phyloP scores from a whole-genome alignment of 345 rosid genomes.

The rapeseed (Brassica napus) region DNA sequence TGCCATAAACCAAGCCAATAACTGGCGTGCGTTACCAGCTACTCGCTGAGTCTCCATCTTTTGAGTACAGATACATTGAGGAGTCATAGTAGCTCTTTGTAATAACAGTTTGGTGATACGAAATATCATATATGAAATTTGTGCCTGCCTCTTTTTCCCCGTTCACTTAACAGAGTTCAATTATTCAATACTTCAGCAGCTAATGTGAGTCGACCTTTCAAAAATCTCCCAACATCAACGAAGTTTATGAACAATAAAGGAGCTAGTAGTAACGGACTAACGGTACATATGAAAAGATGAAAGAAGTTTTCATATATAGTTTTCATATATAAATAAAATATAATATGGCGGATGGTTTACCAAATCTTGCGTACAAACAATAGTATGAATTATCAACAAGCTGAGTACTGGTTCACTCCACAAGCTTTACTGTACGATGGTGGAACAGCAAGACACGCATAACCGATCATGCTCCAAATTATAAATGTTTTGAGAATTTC shows the following conservation, averaged over 20 bases:
- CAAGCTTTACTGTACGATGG: background rate
- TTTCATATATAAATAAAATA: too few species aligned
- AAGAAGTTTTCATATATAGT: background rate
- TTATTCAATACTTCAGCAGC: background rate
- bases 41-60: slow-evolving; percentile 31
- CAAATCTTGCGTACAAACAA: background rate
- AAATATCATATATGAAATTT: background rate
- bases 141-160: background rate
- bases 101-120: background rate
- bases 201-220: background rate
- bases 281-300: background rate
- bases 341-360: too few species aligned
- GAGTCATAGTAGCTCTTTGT: background rate
- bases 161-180: background rate
- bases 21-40: slow-evolving; percentile 59
- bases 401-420: background rate
- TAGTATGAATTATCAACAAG: background rate
- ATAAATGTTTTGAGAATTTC: too few species aligned
- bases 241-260: background rate
- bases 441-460: background rate
- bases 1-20: slow-evolving; percentile 56
- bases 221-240: background rate
- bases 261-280: background rate
- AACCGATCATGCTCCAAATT: too few species aligned
- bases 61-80: background rate